These are phyloP conservation scores for Boletus reticuloceps DNA, from an alignment of 768 basidiomycete genomes.

Conservation along the genomic window DNA sequence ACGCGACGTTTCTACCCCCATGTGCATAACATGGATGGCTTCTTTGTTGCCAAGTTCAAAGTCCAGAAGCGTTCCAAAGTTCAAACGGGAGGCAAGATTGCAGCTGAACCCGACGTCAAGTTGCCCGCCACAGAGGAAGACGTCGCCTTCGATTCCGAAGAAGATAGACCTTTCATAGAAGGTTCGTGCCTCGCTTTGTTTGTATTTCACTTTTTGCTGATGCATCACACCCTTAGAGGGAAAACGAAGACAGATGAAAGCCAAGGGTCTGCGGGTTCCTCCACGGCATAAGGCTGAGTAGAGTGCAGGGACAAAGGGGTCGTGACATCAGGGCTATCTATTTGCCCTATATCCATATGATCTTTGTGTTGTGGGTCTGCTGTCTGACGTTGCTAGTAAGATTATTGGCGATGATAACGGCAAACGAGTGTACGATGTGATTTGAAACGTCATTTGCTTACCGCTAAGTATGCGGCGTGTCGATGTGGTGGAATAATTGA, in stretches of 20 bases:
- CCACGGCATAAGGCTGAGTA: slow-evolving; percentile 43
- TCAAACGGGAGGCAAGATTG: slow-evolving; percentile 28
- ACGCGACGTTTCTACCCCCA: slow-evolving; percentile 94
- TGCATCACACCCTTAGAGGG: slow-evolving; percentile 46
- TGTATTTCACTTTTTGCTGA: background rate
- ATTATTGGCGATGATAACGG: background rate
- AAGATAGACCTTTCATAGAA: slow-evolving; percentile 74
- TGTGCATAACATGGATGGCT: slow-evolving; percentile 99
- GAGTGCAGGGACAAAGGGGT: slow-evolving; percentile 19
- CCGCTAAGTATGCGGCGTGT: background rate
- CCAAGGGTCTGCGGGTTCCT: slow-evolving; percentile 67
- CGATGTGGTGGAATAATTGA: background rate
- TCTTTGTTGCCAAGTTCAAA: slow-evolving; percentile 98
- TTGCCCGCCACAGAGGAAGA: slow-evolving; percentile 28
- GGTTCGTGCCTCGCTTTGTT: slow-evolving; percentile 47
- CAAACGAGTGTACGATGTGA: slow-evolving; percentile 7
- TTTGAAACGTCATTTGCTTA: background rate
- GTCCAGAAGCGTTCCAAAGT: slow-evolving; percentile 75
- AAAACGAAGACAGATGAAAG: slow-evolving; percentile 73
- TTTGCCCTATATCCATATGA: slow-evolving; percentile 4
- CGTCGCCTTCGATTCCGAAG: slow-evolving; percentile 69
- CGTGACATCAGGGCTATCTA: background rate
- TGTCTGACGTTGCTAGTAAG: background rate
- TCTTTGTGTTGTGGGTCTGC: background rate
- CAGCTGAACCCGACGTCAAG: slow-evolving; percentile 24